Conservation (phyloP, 1,284 basidiomycete genomes). For the Ganoderma multipileum region DNA sequence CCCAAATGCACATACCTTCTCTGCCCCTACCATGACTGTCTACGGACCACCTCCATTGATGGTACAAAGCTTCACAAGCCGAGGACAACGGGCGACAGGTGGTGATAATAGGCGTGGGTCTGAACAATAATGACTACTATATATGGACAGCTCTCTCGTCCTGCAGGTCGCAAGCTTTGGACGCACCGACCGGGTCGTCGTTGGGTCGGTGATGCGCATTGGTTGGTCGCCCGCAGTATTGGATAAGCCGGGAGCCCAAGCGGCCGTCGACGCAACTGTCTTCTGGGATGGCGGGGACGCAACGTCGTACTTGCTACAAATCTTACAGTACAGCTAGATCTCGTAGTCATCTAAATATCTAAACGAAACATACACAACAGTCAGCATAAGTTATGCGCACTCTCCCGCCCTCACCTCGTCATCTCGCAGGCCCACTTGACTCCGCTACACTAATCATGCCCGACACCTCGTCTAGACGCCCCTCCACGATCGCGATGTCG, state of each 20-base stretch:
- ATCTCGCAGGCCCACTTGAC: not conserved
- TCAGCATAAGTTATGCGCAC: not conserved
- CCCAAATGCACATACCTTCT: not conserved
- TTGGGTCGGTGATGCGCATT: not conserved
- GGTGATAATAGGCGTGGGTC: not conserved
- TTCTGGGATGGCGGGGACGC: not conserved
- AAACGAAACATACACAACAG: not conserved
- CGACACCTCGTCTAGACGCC: slow-evolving; percentile 35
- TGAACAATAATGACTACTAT: not conserved
- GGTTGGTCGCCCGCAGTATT: not conserved
- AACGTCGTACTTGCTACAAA: slow-evolving; percentile 7
- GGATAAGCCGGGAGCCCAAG: not conserved
- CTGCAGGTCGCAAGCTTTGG: not conserved
- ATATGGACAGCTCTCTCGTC: not conserved
- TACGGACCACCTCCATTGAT: not conserved
- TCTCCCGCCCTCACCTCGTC: not conserved
- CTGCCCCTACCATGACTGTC: not conserved
- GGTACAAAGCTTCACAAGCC: not conserved
- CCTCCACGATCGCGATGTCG: slow-evolving; percentile 39
- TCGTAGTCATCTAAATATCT: not conserved
- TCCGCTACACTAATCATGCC: slow-evolving; percentile 15
- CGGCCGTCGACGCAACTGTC: not conserved
- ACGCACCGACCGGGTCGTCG: not conserved
- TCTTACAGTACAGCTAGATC: slow-evolving; percentile 6
- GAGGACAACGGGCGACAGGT: not conserved